Conservation (phyloP, 23 red algal species). For the Chondrus crispus region DNA sequence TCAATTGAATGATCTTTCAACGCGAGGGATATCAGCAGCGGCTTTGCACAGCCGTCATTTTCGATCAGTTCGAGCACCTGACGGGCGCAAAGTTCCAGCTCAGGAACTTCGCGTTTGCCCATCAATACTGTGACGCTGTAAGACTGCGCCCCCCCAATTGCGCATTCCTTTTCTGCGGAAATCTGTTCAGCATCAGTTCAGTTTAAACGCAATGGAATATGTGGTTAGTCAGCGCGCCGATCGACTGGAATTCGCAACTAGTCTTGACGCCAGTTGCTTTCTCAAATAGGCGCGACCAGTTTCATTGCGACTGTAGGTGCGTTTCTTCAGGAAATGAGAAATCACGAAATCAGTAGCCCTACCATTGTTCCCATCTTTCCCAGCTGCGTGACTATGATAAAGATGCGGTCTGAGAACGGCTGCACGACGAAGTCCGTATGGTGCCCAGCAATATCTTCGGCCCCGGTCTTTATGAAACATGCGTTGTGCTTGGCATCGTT, state of each 20-base stretch:
- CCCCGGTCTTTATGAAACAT: constrained; percentile 27
- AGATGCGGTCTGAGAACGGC: constrained; percentile 56
- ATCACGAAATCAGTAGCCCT: not conserved
- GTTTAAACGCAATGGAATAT: too few relatives aligned
- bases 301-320: too few relatives aligned
- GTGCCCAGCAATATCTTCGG: constrained; percentile 8
- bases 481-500: constrained; percentile 51
- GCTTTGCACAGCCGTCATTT: constrained; percentile 28
- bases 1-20: constrained; percentile 31
- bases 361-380: constrained; percentile 65
- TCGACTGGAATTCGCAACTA: too few relatives aligned
- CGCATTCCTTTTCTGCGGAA: constrained; percentile 6
- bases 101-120: constrained; percentile 32
- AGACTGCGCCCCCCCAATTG: constrained; percentile 35
- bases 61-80: constrained; percentile 7
- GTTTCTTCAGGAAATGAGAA: not conserved
- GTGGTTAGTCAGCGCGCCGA: too few relatives aligned
- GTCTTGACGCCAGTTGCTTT: too few relatives aligned
- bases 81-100: constrained; percentile 43
- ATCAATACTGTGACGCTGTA: constrained; percentile 28
- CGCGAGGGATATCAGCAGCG: constrained; percentile 46
- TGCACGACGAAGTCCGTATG: constrained; percentile 54
- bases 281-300: too few relatives aligned
- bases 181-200: too few relatives aligned
- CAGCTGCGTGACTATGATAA: constrained; percentile 61